Conservation (phyloP, 306 rosid species). For the Medicago truncatula region MtrunA17r5.0-ANR NC_053042.1:15077501-15078000, state of each 20-base stretch:
- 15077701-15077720: conserved; percentile 23
- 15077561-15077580: neutral
- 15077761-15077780: neutral
- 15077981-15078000: conserved; percentile 1
- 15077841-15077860: conserved; percentile 3
- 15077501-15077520: neutral
- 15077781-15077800: conserved; percentile 4
- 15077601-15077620: neutral
- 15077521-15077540: neutral
- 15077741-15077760: conserved; percentile 1
- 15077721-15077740: conserved; percentile 14
- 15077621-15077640: neutral
- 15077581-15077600: neutral
- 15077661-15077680: neutral
- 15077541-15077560: neutral
- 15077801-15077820: conserved; percentile 14
- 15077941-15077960: conserved; percentile 4
- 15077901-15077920: conserved; percentile 4
- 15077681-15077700: neutral
- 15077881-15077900: conserved; percentile 31
- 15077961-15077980: neutral
- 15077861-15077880: conserved; percentile 11
- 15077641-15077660: neutral
- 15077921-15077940: conserved; percentile 15
- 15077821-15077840: neutral